Evolutionary conservation across 2,329 filamentous ascomycete species (phyloP).

Genomic region (Pestalotiopsis fici): DNA sequence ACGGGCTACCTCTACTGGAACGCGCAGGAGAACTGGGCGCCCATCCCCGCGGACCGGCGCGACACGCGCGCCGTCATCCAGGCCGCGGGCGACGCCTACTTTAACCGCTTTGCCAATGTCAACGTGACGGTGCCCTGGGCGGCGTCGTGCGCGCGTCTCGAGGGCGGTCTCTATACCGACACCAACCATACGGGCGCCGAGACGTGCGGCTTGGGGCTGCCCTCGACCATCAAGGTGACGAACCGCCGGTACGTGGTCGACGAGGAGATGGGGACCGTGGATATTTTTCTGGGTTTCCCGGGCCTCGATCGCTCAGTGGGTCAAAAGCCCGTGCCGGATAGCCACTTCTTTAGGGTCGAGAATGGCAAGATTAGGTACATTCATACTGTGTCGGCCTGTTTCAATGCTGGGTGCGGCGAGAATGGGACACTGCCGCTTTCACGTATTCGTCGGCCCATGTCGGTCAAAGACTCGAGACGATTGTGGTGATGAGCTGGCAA

Average conservation of each 20-base stretch:
- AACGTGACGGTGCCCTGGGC: constrained; percentile 38
- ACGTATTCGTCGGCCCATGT: not conserved
- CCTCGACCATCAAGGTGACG: constrained; percentile 20
- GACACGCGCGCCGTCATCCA: constrained; percentile 34
- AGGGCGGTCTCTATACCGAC: constrained; percentile 34
- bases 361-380: constrained; percentile 32
- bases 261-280: constrained; percentile 28
- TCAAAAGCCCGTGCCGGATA: constrained; percentile 27
- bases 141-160: constrained; percentile 34
- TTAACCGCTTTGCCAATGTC: constrained; percentile 37
- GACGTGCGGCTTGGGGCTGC: constrained; percentile 36
- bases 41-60: constrained; percentile 30
- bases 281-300: constrained; percentile 31
- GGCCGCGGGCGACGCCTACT: constrained; percentile 37
- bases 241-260: constrained; percentile 31
- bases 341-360: constrained; percentile 35
- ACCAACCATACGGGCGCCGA: constrained; percentile 18
- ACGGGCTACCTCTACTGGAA: constrained; percentile 34
- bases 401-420: not conserved
- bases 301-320: constrained; percentile 12
- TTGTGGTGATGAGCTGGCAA: not conserved
- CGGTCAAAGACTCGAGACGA: not conserved
- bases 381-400: constrained; percentile 31
- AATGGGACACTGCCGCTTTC: not conserved
- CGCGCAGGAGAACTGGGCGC: constrained; percentile 33